Conservation (phyloP, 352 stramenopile genomes). For the Achlya hypogyna region DNA sequence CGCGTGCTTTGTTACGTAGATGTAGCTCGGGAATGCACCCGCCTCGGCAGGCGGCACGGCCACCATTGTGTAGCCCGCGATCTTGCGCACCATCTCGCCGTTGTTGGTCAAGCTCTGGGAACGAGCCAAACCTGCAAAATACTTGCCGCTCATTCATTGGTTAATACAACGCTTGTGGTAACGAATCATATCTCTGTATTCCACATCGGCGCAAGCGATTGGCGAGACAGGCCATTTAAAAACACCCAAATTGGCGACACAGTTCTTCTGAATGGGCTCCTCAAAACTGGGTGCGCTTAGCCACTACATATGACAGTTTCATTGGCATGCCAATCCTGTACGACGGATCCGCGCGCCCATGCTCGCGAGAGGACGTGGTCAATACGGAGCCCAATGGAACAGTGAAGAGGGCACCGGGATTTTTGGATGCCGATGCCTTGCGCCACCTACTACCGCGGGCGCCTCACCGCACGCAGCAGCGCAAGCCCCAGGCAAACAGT, state of each 20-base stretch:
- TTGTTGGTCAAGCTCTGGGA: not conserved
- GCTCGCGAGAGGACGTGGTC: not conserved
- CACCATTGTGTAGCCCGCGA: constrained; percentile 65
- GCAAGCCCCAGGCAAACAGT: no score
- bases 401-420: not conserved
- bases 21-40: constrained; percentile 53
- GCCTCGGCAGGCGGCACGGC: constrained; percentile 45
- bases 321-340: not conserved
- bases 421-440: no score
- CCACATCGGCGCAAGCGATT: not conserved
- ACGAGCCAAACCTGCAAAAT: constrained; percentile 16
- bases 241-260: not conserved
- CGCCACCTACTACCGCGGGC: no score
- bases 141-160: constrained; percentile 16
- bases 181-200: not conserved
- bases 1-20: constrained; percentile 70
- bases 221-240: not conserved
- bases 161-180: not conserved
- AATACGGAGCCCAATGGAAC: no score
- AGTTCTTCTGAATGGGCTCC: not conserved
- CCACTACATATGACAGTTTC: not conserved
- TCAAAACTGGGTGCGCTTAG: not conserved
- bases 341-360: no score
- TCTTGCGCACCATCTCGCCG: constrained; percentile 24
- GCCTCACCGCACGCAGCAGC: no score